Conservation (phyloP, 495 filamentous ascomycete species). For the Annulohypoxylon moriforme region DNA sequence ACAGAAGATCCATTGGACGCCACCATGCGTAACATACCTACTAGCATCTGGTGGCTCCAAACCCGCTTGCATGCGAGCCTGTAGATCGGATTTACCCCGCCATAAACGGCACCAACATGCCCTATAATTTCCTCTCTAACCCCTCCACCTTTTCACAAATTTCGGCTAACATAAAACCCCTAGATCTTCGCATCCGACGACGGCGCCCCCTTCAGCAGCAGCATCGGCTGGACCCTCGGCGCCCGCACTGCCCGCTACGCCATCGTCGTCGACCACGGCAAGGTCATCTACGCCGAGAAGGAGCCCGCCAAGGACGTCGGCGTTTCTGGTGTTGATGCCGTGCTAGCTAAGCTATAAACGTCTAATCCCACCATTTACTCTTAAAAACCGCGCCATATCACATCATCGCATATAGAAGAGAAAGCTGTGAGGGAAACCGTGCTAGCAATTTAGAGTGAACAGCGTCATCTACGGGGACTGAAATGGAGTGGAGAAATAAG, state of each 20-base stretch:
- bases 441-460: neutral
- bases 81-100: conserved; percentile 6
- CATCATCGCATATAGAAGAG: conserved; percentile 1
- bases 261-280: conserved; percentile 89
- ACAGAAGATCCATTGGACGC: conserved; percentile 25
- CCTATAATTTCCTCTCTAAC: neutral
- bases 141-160: neutral
- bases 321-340: conserved; percentile 78
- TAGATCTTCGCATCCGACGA: conserved; percentile 89
- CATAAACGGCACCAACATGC: neutral
- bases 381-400: neutral
- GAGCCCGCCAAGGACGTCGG: conserved; percentile 77
- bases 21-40: conserved; percentile 6
- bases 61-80: neutral
- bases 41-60: neutral
- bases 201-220: conserved; percentile 80
- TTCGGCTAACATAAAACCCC: neutral
- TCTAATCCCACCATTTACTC: too few relatives aligned
- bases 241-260: conserved; percentile 84
- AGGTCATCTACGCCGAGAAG: conserved; percentile 86
- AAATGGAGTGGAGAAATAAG: neutral
- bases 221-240: conserved; percentile 82
- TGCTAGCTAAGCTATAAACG: conserved; percentile 72
- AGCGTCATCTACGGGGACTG: neutral
- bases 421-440: neutral